Percentiles rank a stretch among this genome's conserved stretches.
phyloP scores from a whole-genome alignment of 331 rosid genomes.

The Pyracantha coccinea region DNA sequence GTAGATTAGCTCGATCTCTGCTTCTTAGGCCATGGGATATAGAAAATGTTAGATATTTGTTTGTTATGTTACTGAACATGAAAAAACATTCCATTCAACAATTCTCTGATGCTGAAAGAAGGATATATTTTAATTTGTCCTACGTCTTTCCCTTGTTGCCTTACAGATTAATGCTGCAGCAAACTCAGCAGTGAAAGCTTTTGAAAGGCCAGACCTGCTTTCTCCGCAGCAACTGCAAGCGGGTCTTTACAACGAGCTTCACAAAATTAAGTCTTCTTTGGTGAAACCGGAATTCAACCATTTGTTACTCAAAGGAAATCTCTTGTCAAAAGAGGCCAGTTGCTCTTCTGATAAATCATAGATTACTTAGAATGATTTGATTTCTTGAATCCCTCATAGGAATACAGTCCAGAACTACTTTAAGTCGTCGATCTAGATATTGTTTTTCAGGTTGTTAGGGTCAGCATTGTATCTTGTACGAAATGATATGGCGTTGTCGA shows the following conservation, averaged over 20 bases:
- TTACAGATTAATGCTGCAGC: no score
- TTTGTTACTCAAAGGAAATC: slow-evolving; percentile 16
- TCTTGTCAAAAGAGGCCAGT: neutral
- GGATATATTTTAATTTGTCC: no score
- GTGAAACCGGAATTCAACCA: slow-evolving; percentile 2
- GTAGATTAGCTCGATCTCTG: no score
- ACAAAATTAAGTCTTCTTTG: slow-evolving; percentile 17
- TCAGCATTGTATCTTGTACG: neutral
- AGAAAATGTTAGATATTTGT: no score
- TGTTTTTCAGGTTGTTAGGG: neutral
- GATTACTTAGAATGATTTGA: neutral
- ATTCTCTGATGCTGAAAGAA: no score
- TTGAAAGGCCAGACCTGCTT: slow-evolving; percentile 16
- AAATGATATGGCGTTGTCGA: no score
- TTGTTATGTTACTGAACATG: no score
- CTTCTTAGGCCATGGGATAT: no score
- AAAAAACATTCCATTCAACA: no score
- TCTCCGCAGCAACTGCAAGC: slow-evolving; percentile 33
- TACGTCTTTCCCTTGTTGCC: no score
- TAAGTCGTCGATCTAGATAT: neutral
- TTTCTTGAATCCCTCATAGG: neutral
- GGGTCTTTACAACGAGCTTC: slow-evolving; percentile 13
- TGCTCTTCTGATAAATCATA: slow-evolving; percentile 1
- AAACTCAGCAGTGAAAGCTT: no score
- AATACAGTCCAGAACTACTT: neutral